These are phyloP conservation scores for Amaranthus hypochondriacus DNA, from an alignment of 148 eudicot genomes.

Conservation along the genomic window DNA sequence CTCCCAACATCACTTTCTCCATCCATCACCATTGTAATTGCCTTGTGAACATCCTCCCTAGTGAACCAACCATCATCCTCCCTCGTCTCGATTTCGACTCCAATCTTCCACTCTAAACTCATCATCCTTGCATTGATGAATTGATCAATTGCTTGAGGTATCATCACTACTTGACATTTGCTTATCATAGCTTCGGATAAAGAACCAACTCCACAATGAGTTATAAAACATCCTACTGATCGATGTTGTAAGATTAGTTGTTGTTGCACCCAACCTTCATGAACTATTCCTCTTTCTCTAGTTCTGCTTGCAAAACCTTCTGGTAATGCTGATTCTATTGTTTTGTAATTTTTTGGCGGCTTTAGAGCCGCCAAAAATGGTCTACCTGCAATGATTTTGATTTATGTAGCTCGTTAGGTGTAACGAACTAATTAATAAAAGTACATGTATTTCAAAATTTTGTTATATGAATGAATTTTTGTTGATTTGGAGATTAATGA, in stretches of 20 bases:
- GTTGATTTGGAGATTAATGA: no score
- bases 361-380: background rate
- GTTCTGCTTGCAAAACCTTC: background rate
- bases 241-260: background rate
- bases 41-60: slow-evolving; percentile 2
- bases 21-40: slow-evolving; percentile 23
- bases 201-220: background rate
- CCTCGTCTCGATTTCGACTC: background rate
- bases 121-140: slow-evolving; percentile 1
- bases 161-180: background rate
- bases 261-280: background rate
- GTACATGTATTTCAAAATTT: no score
- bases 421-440: no score
- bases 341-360: background rate
- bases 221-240: background rate
- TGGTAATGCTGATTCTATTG: background rate
- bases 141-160: background rate
- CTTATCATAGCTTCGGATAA: background rate
- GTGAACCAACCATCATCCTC: slow-evolving; percentile 14
- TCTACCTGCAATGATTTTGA: background rate
- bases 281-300: background rate
- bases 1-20: slow-evolving; percentile 12
- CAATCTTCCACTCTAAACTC: slow-evolving; percentile 1
- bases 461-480: no score
- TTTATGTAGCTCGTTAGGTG: no score